Evolutionary conservation across 768 basidiomycete genomes (phyloP), one percentile per base, ranked within the genome.

Genomic region (Rhizopogon vesiculosus): DNA sequence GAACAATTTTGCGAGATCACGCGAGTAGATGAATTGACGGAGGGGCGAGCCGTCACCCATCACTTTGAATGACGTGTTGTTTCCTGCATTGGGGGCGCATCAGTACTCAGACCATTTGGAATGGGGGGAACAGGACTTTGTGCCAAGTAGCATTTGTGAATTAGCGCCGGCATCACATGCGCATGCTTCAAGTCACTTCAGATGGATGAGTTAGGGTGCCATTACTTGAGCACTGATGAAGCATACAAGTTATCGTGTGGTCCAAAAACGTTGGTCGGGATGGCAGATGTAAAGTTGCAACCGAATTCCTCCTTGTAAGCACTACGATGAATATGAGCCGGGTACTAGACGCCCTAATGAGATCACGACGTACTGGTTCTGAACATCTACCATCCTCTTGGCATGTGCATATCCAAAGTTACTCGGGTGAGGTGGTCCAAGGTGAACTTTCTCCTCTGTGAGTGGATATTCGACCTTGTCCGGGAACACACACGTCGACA

Each of bases 401-500:
- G 93, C 94, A 63, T 98, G 89, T 2, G 96, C 91, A 64, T 98
- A 98, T 31, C 95, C 96, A 74, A 92, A 98, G 79, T 98, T 98
- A 62, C 91, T 93, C 55, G 86, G 78, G 67, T 98, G 96, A 6
- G 95, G 95, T 19, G 91, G 91, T 18, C 95, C 95, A 38, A 80
- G 78, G 71, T 98, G 96, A 56, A 98, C 87, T 74, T 94, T 95
- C 62, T 79, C 83, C 74, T 98, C 95, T 62, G 93, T 89, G 28
- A 98, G 82, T 13, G 95, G 96, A 69, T 95, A 97, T 51, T 84
- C 80, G 60, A 95, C 93, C 69, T 93, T 89, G 72, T 98, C 95
- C 0, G 95, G 95, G 77, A 95, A 98, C 45, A 98, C 93, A 67
- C 95, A 98, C 42, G 96, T 98, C 9, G 95, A 97, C 40, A 98